These are phyloP conservation scores for Stereocaulon alpinum DNA, from an alignment of 495 filamentous ascomycete genomes.

Conservation along the genomic window DNA sequence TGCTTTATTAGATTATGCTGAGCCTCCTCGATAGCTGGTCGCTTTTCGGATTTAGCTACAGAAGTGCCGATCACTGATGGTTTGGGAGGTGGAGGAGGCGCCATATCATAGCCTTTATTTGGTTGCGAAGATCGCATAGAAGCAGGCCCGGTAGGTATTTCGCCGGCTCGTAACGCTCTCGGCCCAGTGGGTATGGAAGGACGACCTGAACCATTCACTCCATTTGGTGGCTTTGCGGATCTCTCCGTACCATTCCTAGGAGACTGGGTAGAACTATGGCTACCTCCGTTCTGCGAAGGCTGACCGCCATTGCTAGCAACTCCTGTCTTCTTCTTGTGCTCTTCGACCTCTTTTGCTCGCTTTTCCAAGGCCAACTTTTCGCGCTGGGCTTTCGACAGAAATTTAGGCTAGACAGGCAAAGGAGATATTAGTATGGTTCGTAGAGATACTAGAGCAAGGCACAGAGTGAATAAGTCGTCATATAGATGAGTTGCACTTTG, in stretches of 20 bases:
- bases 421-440: slow-evolving; percentile 24
- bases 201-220: slow-evolving; percentile 23
- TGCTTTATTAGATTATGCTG: slow-evolving; percentile 70
- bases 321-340: slow-evolving; percentile 47
- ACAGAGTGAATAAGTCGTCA: slow-evolving; percentile 21
- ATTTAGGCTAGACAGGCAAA: slow-evolving; percentile 61
- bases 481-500: neutral
- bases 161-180: slow-evolving; percentile 54
- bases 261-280: slow-evolving; percentile 15
- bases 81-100: slow-evolving; percentile 43
- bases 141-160: slow-evolving; percentile 43
- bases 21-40: slow-evolving; percentile 54
- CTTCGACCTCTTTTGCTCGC: slow-evolving; percentile 72
- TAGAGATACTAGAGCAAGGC: slow-evolving; percentile 18
- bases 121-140: slow-evolving; percentile 38
- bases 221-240: slow-evolving; percentile 16
- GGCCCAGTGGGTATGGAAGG: slow-evolving; percentile 63
- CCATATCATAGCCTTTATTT: slow-evolving; percentile 44
- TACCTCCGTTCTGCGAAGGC: slow-evolving; percentile 27
- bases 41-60: slow-evolving; percentile 37
- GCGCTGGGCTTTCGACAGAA: slow-evolving; percentile 79
- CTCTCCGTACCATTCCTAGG: slow-evolving; percentile 13
- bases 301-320: slow-evolving; percentile 31
- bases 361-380: slow-evolving; percentile 82
- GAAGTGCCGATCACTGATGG: slow-evolving; percentile 29